Conservation (phyloP, 2,329 filamentous ascomycete genomes). For the Aspergillus sp. region DNA sequence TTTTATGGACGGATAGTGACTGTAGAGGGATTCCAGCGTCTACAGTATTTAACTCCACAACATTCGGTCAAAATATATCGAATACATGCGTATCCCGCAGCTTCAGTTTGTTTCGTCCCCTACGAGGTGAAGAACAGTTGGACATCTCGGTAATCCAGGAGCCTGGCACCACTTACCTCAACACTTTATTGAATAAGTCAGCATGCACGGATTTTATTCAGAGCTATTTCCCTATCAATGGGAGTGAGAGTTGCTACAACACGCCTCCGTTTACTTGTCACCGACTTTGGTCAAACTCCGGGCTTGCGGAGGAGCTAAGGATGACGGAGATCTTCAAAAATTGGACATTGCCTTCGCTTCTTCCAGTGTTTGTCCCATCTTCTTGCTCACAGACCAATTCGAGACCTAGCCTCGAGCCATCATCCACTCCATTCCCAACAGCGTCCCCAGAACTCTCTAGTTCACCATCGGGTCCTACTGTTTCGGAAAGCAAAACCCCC, state of each 20-base stretch:
- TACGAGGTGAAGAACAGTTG: constrained; percentile 10
- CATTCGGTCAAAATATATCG: constrained; percentile 10
- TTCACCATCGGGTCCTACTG: too few relatives aligned
- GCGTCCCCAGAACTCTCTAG: too few relatives aligned
- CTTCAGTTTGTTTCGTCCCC: constrained; percentile 10
- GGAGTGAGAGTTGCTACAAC: constrained; percentile 7
- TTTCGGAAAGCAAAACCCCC: too few relatives aligned
- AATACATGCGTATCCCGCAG: constrained; percentile 9
- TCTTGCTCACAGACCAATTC: neutral
- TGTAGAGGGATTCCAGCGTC: too few relatives aligned
- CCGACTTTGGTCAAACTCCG: constrained; percentile 10
- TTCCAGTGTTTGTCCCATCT: too few relatives aligned
- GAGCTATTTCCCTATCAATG: constrained; percentile 11
- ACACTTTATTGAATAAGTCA: constrained; percentile 5
- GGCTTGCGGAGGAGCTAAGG: neutral
- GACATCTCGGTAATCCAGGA: constrained; percentile 3
- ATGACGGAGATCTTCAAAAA: too few relatives aligned
- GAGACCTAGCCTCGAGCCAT: neutral
- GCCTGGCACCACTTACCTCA: neutral
- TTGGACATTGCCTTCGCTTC: too few relatives aligned
- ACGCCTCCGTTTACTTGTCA: constrained; percentile 9
- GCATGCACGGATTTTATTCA: constrained; percentile 4
- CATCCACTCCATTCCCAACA: neutral
- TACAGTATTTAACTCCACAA: too few relatives aligned
- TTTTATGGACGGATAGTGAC: too few relatives aligned